Percentiles rank a stretch among this genome's conserved stretches.
Evolutionary conservation across 371 early-diverging fungal genomes (phyloP).

Genomic region (Rhizopus arrhizus): DNA sequence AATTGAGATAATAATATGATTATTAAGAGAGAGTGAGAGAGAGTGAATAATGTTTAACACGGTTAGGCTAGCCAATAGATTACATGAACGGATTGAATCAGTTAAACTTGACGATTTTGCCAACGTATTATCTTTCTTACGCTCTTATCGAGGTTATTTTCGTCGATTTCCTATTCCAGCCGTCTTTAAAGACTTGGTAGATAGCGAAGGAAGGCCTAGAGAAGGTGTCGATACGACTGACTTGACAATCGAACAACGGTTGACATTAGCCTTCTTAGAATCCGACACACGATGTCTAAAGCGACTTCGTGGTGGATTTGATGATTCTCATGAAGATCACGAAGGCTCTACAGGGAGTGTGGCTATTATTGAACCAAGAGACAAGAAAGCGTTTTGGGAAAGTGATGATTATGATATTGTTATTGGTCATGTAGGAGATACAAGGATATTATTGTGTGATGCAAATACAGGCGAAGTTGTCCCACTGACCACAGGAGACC

Average conservation of each 20-base stretch:
- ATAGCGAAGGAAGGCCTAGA: slow-evolving; percentile 25
- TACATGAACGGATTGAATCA: slow-evolving; percentile 51
- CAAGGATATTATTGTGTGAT: slow-evolving; percentile 63
- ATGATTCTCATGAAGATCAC: slow-evolving; percentile 34
- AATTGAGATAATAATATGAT: not conserved
- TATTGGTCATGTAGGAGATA: slow-evolving; percentile 69
- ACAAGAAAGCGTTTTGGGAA: slow-evolving; percentile 62
- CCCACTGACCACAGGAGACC: slow-evolving; percentile 60
- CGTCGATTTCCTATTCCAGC: slow-evolving; percentile 42
- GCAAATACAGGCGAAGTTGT: slow-evolving; percentile 53
- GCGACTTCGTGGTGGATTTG: slow-evolving; percentile 11
- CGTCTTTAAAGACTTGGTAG: slow-evolving; percentile 28
- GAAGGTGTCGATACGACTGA: slow-evolving; percentile 15
- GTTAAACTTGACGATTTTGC: slow-evolving; percentile 40
- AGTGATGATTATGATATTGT: slow-evolving; percentile 56
- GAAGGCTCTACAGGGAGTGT: slow-evolving; percentile 67
- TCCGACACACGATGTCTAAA: slow-evolving; percentile 48
- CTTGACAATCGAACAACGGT: slow-evolving; percentile 60
- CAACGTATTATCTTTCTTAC: slow-evolving; percentile 30
- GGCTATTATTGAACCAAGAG: slow-evolving; percentile 60
- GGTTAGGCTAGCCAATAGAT: slow-evolving; percentile 39
- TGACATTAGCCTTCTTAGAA: slow-evolving; percentile 57
- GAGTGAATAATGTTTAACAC: not conserved
- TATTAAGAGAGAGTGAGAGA: too few species aligned
- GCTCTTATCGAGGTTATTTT: slow-evolving; percentile 51